These are phyloP conservation scores for Fusarium subglutinans DNA, from an alignment of 2,329 filamentous ascomycete genomes.

Conservation along the genomic window DNA sequence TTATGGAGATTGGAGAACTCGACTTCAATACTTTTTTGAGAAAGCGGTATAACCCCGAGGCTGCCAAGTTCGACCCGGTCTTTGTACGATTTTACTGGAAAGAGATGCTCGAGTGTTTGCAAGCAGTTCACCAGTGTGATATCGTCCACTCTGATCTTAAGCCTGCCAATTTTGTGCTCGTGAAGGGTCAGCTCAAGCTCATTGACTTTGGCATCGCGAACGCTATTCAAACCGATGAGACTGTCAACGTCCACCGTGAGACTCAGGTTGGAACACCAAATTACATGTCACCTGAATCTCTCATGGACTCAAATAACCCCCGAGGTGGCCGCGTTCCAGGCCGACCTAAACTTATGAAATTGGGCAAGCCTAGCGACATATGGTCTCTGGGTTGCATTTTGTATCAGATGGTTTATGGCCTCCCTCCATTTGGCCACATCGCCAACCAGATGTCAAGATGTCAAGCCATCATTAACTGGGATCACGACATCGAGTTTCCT, in stretches of 20 bases:
- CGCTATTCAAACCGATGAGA: conserved; percentile 94
- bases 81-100: conserved; percentile 99
- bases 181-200: conserved; percentile 88
- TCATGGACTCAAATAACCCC: conserved; percentile 84
- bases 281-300: conserved; percentile 97
- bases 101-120: conserved; percentile 97
- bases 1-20: conserved; percentile 97
- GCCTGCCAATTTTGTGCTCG: conserved; percentile 94
- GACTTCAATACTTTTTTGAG: conserved; percentile 89
- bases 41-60: conserved; percentile 74
- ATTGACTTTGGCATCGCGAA: conserved; percentile 99
- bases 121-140: conserved; percentile 86
- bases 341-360: conserved; percentile 83
- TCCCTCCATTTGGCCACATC: conserved; percentile 94
- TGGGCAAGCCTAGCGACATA: conserved; percentile 94
- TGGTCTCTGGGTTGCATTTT: conserved; percentile 97
- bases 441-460: conserved; percentile 86
- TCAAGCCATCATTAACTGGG: conserved; percentile 84
- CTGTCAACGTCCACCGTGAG: conserved; percentile 96
- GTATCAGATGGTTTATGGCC: conserved; percentile 98
- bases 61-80: conserved; percentile 81
- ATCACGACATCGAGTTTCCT: conserved; percentile 77
- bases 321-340: conserved; percentile 55
- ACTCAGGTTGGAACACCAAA: conserved; percentile 95
- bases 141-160: conserved; percentile 98